A percentile compares a stretch with the other conserved stretches of the same genome.
Conservation (phyloP, 192 early-diverging fungal genomes). For the Pilobolus umbonatus region DNA sequence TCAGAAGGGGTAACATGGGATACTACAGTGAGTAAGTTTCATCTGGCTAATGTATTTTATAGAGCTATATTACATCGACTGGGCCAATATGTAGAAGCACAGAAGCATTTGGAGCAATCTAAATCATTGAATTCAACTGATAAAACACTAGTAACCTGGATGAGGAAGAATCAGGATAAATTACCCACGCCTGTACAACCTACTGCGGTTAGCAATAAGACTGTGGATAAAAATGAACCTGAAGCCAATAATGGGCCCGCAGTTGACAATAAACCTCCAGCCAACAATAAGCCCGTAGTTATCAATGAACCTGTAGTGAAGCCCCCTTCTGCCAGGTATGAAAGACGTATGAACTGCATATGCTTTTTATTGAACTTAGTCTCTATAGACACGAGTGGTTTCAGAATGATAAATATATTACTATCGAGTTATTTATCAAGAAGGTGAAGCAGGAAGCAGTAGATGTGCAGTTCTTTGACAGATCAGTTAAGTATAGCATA, state of each 20-base stretch:
- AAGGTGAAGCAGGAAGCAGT: slow-evolving; percentile 70
- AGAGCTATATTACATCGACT: slow-evolving; percentile 53
- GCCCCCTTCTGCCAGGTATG: slow-evolving; percentile 4
- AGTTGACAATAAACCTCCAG: not conserved
- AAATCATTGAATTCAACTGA: slow-evolving; percentile 41
- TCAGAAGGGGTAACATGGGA: slow-evolving; percentile 46
- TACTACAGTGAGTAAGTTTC: not conserved
- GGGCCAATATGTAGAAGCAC: slow-evolving; percentile 56
- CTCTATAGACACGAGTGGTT: slow-evolving; percentile 95
- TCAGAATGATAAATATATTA: slow-evolving; percentile 89
- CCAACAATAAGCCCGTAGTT: not conserved
- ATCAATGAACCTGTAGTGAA: not conserved
- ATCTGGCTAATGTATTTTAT: not conserved
- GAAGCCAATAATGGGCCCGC: not conserved
- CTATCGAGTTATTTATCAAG: slow-evolving; percentile 88
- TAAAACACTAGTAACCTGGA: slow-evolving; percentile 46
- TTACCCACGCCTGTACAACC: too few species aligned
- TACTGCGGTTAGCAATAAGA: too few species aligned
- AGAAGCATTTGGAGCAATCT: slow-evolving; percentile 42
- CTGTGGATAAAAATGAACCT: slow-evolving; percentile 21
- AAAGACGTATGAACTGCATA: too few species aligned
- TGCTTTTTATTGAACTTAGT: slow-evolving; percentile 17
- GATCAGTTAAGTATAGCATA: slow-evolving; percentile 39
- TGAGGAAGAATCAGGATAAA: slow-evolving; percentile 52
- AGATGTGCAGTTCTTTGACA: slow-evolving; percentile 57